A percentile compares a stretch with the other conserved stretches of the same genome.
Conservation (phyloP, 306 rosid genomes). For the Canavalia gladiata region DNA sequence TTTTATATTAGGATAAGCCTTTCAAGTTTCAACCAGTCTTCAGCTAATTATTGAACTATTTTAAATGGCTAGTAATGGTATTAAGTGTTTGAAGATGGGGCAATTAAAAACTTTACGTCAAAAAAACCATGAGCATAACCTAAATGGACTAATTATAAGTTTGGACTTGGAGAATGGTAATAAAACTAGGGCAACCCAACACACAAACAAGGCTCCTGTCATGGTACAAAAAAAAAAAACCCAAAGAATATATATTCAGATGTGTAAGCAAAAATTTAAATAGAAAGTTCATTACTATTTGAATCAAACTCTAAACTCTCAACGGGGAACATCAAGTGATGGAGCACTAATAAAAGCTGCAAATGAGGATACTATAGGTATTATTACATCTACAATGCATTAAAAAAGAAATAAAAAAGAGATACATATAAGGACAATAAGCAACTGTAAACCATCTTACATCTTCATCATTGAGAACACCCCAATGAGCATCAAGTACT, state of each 20-base stretch:
- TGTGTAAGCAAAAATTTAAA: constrained; percentile 9
- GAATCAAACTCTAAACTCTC: constrained; percentile 36
- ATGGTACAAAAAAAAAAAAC: not conserved
- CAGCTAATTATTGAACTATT: constrained; percentile 11
- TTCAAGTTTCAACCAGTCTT: not conserved
- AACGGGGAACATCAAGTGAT: constrained; percentile 3
- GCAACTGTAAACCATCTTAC: constrained; percentile 58
- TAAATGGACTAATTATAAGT: not conserved
- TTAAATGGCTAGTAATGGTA: constrained; percentile 9
- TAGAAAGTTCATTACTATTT: not conserved
- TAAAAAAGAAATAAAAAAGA: constrained; percentile 33
- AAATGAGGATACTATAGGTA: constrained; percentile 33
- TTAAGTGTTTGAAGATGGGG: not conserved
- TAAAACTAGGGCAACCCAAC: constrained; percentile 8
- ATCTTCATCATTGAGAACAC: constrained; percentile 80
- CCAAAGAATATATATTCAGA: not conserved
- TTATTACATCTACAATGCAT: constrained; percentile 33
- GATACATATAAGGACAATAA: constrained; percentile 30
- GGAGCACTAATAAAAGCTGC: constrained; percentile 30
- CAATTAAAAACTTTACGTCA: not conserved
- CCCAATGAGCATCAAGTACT: constrained; percentile 95
- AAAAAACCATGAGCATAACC: constrained; percentile 2
- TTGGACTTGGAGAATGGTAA: not conserved
- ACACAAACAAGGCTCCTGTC: not conserved
- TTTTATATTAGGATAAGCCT: constrained; percentile 18